Evolutionary conservation across 768 basidiomycete genomes (phyloP), one percentile per base, ranked within the genome.

Genomic region (Boletus vermiculosoides): DNA sequence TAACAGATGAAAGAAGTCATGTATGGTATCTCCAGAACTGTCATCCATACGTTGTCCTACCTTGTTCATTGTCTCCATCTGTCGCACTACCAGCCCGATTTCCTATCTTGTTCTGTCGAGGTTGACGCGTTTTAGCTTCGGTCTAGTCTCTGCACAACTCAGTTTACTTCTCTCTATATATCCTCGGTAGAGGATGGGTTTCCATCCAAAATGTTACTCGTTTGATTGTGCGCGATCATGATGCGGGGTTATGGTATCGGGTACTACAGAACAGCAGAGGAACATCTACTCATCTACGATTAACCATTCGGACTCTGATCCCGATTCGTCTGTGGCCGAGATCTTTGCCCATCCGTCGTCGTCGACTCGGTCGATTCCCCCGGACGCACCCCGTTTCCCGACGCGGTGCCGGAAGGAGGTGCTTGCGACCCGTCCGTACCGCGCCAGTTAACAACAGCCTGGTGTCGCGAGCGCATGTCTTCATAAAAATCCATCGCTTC

Each of bases 281-380:
- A 37, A 47, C 22, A 28, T 61, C 60, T 71, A 71, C 59, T 82
- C 79, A 57, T 83, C 79, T 31, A 92, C 78, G 28, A 92, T 86
- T 66, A 93, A 66, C 90, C 92, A 93, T 92, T 94, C 91, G 88
- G 91, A 71, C 84, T 92, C 90, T 83, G 83, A 85, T 85, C 86
- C 85, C 81, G 75, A 72, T 72, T 78, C 81, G 82, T 85, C 81
- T 76, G 78, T 72, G 78, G 75, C 71, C 80, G 89, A 82, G 85
- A 88, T 74, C 76, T 79, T 66, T 78, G 84, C 78, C 87, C 87
- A 87, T 87, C 83, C 83, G 75, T 88, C 83, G 69, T 65, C 57
- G 57, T 69, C 72, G 62, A 44, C 54, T 61, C 65, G 54, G 55
- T 62, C 50, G 64, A 74, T 51, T 78, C 78, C 54, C 67, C 80